phyloP scores from a whole-genome alignment of 1,284 basidiomycete species.

The Rhodotorula sp. region DNA sequence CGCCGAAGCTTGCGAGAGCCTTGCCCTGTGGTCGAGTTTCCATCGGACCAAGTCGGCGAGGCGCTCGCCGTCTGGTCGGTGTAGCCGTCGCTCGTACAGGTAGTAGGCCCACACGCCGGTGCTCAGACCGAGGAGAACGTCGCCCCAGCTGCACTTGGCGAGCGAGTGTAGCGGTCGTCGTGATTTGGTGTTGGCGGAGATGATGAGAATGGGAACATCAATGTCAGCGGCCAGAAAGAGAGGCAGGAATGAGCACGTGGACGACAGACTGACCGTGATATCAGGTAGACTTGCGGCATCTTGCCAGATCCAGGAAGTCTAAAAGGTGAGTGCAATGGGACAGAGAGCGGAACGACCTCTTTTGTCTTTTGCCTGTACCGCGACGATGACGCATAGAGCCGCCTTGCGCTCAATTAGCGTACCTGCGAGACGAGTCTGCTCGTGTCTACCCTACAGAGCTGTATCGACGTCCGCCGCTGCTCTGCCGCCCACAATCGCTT shows the following conservation, averaged over 20 bases:
- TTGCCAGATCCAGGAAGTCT: neutral
- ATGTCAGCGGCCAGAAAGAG: neutral
- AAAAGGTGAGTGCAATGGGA: neutral
- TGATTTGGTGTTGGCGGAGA: too few species aligned
- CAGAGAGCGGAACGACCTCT: neutral
- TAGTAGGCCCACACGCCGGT: constrained; percentile 23
- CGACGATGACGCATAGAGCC: neutral
- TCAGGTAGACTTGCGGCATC: constrained; percentile 18
- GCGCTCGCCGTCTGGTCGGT: constrained; percentile 9
- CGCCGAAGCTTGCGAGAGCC: neutral
- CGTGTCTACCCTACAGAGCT: neutral
- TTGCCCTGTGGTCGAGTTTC: constrained; percentile 8
- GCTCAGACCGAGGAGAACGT: constrained; percentile 13
- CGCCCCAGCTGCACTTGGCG: constrained; percentile 8
- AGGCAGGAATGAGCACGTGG: neutral
- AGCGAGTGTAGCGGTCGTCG: neutral
- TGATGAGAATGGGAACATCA: neutral
- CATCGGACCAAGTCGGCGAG: constrained; percentile 16
- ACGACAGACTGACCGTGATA: constrained; percentile 9
- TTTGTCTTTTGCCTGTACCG: neutral
- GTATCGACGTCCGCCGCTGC: neutral
- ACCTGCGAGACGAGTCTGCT: neutral
- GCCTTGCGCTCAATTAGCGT: neutral
- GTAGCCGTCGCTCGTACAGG: constrained; percentile 16
- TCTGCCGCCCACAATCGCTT: constrained; percentile 4